These are phyloP conservation scores for Annulohypoxylon moriforme DNA, from an alignment of 495 filamentous ascomycete genomes.

Conservation along the genomic window DNA sequence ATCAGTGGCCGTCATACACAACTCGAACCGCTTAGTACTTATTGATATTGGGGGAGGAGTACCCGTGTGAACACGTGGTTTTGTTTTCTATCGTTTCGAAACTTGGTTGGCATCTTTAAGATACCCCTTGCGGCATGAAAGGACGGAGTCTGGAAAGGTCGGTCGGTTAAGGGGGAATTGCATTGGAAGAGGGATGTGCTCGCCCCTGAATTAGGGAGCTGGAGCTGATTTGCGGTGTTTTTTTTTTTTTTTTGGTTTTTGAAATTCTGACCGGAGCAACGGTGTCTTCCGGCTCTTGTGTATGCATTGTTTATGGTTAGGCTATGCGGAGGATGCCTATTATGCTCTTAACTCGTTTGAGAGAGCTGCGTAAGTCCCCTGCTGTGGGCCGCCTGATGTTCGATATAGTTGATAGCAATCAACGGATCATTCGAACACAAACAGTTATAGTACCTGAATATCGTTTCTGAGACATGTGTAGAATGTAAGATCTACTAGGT, in stretches of 20 bases:
- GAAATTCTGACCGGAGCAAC: background rate
- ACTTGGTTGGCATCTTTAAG: constrained; percentile 22
- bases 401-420: constrained; percentile 24
- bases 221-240: background rate
- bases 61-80: background rate
- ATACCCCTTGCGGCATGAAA: constrained; percentile 32
- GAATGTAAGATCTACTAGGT: background rate
- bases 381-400: background rate
- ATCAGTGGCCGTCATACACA: constrained; percentile 1
- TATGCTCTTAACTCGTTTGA: background rate
- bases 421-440: constrained; percentile 9
- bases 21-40: background rate
- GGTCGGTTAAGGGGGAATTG: background rate
- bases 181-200: background rate
- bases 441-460: background rate
- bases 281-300: background rate
- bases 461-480: background rate
- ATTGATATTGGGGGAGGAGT: constrained; percentile 6
- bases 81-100: constrained; percentile 5
- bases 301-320: background rate
- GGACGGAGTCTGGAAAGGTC: constrained; percentile 21
- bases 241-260: background rate
- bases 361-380: constrained; percentile 13
- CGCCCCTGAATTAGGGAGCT: background rate
- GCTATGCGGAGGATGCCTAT: background rate